Percentiles rank a stretch among this genome's conserved stretches.
Conservation (phyloP, 2,329 filamentous ascomycete species). For the Aspergillus aculeatus region DNA sequence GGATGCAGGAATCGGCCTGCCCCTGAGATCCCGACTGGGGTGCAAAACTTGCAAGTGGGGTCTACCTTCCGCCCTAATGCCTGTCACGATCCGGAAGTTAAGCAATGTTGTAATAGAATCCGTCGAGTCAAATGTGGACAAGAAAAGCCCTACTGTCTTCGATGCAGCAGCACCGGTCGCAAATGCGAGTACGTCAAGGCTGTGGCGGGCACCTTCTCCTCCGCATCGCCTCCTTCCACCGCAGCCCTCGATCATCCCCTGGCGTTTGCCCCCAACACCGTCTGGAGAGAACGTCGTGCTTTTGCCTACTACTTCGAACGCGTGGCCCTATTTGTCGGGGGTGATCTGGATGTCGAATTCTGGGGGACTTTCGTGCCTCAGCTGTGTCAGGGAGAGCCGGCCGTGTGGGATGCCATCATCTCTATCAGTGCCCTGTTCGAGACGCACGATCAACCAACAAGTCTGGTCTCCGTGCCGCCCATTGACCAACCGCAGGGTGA, state of each 20-base stretch:
- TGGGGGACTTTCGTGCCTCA: conserved; percentile 38
- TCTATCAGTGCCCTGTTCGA: conserved; percentile 39
- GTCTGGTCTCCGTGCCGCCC: conserved; percentile 8
- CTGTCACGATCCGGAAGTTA: neutral
- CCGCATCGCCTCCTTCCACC: neutral
- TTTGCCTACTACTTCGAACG: conserved; percentile 40
- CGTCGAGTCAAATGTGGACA: conserved; percentile 39
- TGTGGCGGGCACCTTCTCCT: conserved; percentile 6
- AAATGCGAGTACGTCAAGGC: conserved; percentile 33
- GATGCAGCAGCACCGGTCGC: conserved; percentile 35
- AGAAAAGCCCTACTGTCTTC: conserved; percentile 32
- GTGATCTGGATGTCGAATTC: conserved; percentile 35
- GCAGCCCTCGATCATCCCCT: conserved; percentile 13
- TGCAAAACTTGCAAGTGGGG: conserved; percentile 37
- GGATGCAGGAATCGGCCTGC: neutral
- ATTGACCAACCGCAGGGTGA: conserved; percentile 25
- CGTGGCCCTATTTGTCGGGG: conserved; percentile 31
- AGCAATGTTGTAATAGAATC: conserved; percentile 18
- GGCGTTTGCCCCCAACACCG: conserved; percentile 23
- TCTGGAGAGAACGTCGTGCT: conserved; percentile 36
- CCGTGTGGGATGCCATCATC: conserved; percentile 42
- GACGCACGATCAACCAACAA: conserved; percentile 19
- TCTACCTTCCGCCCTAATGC: neutral
- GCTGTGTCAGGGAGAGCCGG: conserved; percentile 35
- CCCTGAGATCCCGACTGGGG: conserved; percentile 26